phyloP scores from a whole-genome alignment of 2,329 filamentous ascomycete species.

The Pyrenochaeta sp. region DNA sequence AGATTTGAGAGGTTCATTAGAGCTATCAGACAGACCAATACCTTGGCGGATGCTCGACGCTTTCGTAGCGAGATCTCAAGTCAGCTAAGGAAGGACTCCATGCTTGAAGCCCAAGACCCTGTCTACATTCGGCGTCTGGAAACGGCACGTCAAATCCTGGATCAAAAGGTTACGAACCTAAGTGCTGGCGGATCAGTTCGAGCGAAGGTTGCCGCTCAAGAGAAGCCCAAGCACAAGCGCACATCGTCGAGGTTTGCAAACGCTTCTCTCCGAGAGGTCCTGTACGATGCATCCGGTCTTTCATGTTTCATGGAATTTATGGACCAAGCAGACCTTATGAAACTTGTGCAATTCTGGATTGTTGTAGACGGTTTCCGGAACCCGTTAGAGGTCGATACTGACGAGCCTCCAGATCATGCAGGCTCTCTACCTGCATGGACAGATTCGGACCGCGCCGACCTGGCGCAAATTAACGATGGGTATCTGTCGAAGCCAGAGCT shows the following conservation, averaged over 20 bases:
- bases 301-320: slow-evolving; percentile 99
- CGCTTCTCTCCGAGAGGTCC: slow-evolving; percentile 81
- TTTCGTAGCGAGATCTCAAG: slow-evolving; percentile 93
- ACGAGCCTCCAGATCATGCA: slow-evolving; percentile 67
- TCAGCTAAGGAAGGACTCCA: slow-evolving; percentile 85
- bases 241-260: slow-evolving; percentile 74
- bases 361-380: slow-evolving; percentile 97
- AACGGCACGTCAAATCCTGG: slow-evolving; percentile 87
- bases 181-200: slow-evolving; percentile 69
- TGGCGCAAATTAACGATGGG: slow-evolving; percentile 89
- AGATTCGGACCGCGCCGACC: slow-evolving; percentile 83
- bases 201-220: slow-evolving; percentile 50
- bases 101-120: slow-evolving; percentile 80
- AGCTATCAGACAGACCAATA: slow-evolving; percentile 85
- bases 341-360: slow-evolving; percentile 96
- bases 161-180: slow-evolving; percentile 86
- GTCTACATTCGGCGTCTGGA: slow-evolving; percentile 89
- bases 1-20: slow-evolving; percentile 95
- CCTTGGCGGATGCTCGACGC: slow-evolving; percentile 88
- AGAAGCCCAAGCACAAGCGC: slow-evolving; percentile 48
- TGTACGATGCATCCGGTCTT: slow-evolving; percentile 87
- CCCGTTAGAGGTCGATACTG: slow-evolving; percentile 85
- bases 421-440: slow-evolving; percentile 70
- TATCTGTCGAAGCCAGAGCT: slow-evolving; percentile 87
- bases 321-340: slow-evolving; percentile 88